Conservation (phyloP, 257 asterid species). For the Cordia subcordata region DNA sequence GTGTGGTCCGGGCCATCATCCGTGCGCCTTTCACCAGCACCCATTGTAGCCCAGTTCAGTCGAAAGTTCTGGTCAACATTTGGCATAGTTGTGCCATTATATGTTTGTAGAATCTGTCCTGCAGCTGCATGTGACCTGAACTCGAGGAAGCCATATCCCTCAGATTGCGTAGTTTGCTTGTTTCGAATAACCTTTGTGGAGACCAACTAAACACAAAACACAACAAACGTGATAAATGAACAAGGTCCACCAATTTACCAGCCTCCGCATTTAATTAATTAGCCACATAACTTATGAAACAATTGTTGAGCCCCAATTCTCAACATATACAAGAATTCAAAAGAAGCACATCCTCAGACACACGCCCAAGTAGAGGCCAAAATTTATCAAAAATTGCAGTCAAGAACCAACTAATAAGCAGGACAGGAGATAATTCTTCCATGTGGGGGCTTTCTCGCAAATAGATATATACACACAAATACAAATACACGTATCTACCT, state of each 20-base stretch:
- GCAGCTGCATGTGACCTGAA: slow-evolving; percentile 67
- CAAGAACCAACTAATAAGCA: not conserved
- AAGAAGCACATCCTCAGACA: too few relatives aligned
- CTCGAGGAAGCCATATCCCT: slow-evolving; percentile 87
- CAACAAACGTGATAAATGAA: not conserved
- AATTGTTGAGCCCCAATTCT: too few relatives aligned
- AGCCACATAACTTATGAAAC: too few relatives aligned
- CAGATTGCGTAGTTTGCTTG: slow-evolving; percentile 68
- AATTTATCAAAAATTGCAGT: too few relatives aligned
- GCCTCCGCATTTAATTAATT: not conserved
- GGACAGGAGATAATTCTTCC: too few relatives aligned
- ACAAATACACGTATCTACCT: too few relatives aligned
- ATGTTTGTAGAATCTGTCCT: slow-evolving; percentile 54
- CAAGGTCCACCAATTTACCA: not conserved
- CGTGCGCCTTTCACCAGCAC: slow-evolving; percentile 67
- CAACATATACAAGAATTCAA: too few relatives aligned
- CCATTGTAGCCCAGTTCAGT: slow-evolving; percentile 81
- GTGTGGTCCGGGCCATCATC: slow-evolving; percentile 77
- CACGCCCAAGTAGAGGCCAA: too few relatives aligned
- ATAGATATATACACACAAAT: too few relatives aligned
- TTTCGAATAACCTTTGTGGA: slow-evolving; percentile 68
- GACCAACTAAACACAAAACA: slow-evolving; percentile 43
- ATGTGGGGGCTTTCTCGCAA: too few relatives aligned
- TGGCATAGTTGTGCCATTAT: slow-evolving; percentile 65
- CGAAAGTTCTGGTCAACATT: slow-evolving; percentile 59